Base-by-base conservation (phyloP, 257 asterid genomes). In the Cordia subcordata region DNA sequence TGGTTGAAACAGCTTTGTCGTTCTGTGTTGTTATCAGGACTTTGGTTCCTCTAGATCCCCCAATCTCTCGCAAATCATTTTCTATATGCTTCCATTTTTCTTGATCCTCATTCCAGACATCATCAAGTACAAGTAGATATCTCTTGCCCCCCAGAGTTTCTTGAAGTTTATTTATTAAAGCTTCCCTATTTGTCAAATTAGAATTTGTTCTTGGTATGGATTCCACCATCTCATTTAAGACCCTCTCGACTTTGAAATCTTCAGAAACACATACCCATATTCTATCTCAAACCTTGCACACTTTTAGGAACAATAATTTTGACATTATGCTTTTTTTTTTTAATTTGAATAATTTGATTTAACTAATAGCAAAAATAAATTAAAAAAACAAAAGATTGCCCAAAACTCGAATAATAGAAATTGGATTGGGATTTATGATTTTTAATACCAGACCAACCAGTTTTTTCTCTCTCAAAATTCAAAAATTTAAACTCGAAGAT, bases 91-190 rank as follows among this genome's bases (percentile, higher is more conserved):
- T 55, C 76, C 71, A 71, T 17, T 4, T 5, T 14, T 22, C 11
- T 10, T 10, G 16, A 13, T 60, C 35, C 8, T 53, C 64, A 60
- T 46, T 49, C 63, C 71, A 64, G 4, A 71, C 49, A 60, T 59
- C 71, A 65, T 71, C 70, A 5, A 58, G 62, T 4, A 70, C 70
- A 39, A 70, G 52, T 6, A 70, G 33, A 40, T 53, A 70, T 12
- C 61, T 57, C 22, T 22, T 53, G 2, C 53, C 62, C 0, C 19
- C 5, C 44, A 63, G 49, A 12, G 15, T 5, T 20, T 23, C 11
- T 12, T 14, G 19, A 42, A 70, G 58, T 32, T 37, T 16, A 12
- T 53, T 22, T 8, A 70, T 21, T 6, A 70, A 38, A 13, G 56
- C 66, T 21, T 44, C 58, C 49, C 52, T 27, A 27, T 27, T 70